Base-by-base conservation (phyloP, 768 basidiomycete species). In the Mycena filopes region DNA sequence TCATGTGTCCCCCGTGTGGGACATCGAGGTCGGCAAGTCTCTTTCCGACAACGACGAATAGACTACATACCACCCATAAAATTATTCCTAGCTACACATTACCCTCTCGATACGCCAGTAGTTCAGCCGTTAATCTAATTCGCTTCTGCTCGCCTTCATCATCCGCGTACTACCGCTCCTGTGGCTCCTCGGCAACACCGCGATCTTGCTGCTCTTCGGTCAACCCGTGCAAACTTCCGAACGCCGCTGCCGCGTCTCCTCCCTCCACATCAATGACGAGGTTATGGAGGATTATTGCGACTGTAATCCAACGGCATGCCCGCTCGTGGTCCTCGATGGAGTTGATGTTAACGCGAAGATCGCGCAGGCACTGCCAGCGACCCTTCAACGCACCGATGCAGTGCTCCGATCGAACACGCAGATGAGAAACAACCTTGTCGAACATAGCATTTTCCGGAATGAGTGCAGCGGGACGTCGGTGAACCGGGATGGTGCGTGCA, bases 201-300 rank as follows among this genome's bases (percentile, higher is more conserved):
- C 51, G n/a, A 12, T 40, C 51, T 15, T 16, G 51, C 13, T 53
- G 23, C 16, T 54, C 36, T 6, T 38, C 36, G 12, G 2, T 15
- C 9, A 11, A n/a, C 2, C 33, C 51, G 23, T 40, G 33, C 6
- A 54, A 3, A 15, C 18, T 38, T 54, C 21, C 28, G 20, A 54
- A 54, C 10, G 63, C 28, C 4, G 45, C 55, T 36, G 16, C 68
- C 13, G 63, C 55, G 25, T 38, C 26, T 1, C 2, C 29, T 26
- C 76, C 78, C 66, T 80, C 78, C 18, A 79, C 55, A 38, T 78
- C 74, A 58, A 79, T 74, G 15, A 78, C 65, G 18, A 78, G 51
- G 67, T 78, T 79, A 59, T 81, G 79, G n/a, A 80, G 63, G 36
- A 79, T 79, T 50, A 80, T 77, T 1, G 72, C 74, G 60, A 76